These are phyloP conservation scores for Globisporangium uncinulatum DNA, from an alignment of 352 stramenopile genomes.

Conservation along the genomic window DNA sequence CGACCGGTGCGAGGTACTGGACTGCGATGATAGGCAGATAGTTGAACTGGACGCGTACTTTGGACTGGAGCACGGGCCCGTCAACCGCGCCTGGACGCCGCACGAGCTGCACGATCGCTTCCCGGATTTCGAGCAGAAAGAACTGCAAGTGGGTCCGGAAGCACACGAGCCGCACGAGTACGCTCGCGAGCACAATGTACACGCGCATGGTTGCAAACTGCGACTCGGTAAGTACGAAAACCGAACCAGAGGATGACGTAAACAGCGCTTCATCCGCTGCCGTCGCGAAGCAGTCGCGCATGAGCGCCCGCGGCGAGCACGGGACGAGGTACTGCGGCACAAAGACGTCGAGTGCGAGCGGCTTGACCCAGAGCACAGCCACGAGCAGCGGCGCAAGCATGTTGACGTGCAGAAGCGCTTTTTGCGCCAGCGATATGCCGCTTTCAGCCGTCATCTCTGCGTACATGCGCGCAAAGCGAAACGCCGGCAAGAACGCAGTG, in stretches of 20 bases:
- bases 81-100: constrained; percentile 45
- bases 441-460: constrained; percentile 53
- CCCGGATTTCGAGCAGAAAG: constrained; percentile 72
- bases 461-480: constrained; percentile 80
- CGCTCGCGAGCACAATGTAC: constrained; percentile 39
- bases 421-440: constrained; percentile 21
- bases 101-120: constrained; percentile 55
- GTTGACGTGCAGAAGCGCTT: constrained; percentile 65
- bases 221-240: constrained; percentile 36
- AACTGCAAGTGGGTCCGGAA: constrained; percentile 68
- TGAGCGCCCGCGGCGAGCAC: constrained; percentile 34
- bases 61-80: constrained; percentile 52
- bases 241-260: neutral
- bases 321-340: constrained; percentile 39
- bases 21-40: constrained; percentile 74
- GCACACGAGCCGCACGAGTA: constrained; percentile 42
- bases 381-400: constrained; percentile 58
- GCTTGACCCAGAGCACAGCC: constrained; percentile 47
- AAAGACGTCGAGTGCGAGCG: constrained; percentile 37
- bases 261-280: constrained; percentile 23
- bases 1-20: constrained; percentile 66
- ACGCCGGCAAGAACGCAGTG: constrained; percentile 64
- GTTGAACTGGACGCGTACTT: constrained; percentile 78
- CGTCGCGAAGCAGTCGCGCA: constrained; percentile 48
- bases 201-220: constrained; percentile 51